Evolutionary conservation across 129 eudicot genomes (phyloP).

Genomic region (Ambrosia artemisiifolia): DNA sequence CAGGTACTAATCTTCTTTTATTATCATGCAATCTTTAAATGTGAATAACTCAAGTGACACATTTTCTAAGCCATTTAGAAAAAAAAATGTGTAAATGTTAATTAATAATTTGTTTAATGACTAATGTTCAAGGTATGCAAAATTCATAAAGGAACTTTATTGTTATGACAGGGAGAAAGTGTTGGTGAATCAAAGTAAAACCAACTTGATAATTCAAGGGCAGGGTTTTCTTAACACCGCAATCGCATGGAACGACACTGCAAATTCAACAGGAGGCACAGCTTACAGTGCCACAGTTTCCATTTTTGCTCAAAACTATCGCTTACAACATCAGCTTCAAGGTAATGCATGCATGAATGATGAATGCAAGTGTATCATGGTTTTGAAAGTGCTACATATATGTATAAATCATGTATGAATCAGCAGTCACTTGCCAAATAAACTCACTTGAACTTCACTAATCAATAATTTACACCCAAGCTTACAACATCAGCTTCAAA

Average conservation of each 20-base stretch:
- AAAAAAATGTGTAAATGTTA: not conserved
- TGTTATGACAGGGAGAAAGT: constrained; percentile 70
- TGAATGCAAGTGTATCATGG: constrained; percentile 3
- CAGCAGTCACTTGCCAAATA: no score
- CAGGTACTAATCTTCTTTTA: constrained; percentile 38
- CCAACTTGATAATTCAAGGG: constrained; percentile 70
- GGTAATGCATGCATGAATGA: constrained; percentile 38
- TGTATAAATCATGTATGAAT: no score
- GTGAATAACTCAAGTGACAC: not conserved
- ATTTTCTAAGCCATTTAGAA: not conserved
- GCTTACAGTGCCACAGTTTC: constrained; percentile 54
- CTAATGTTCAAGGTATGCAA: not conserved
- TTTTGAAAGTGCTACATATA: not conserved
- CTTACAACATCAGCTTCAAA: no score
- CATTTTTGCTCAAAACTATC: constrained; percentile 50
- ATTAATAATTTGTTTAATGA: not conserved
- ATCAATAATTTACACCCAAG: no score
- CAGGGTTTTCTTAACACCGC: constrained; percentile 74
- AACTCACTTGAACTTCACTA: no score
- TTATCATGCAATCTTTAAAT: not conserved
- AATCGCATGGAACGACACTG: constrained; percentile 84
- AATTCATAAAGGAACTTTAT: not conserved
- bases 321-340: constrained; percentile 86
- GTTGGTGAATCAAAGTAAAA: constrained; percentile 46
- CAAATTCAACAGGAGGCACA: constrained; percentile 88